Evolutionary conservation across 257 asterid species (phyloP), one percentile per base, ranked within the genome.

Genomic region (Fraxinus cuspidata): DNA sequence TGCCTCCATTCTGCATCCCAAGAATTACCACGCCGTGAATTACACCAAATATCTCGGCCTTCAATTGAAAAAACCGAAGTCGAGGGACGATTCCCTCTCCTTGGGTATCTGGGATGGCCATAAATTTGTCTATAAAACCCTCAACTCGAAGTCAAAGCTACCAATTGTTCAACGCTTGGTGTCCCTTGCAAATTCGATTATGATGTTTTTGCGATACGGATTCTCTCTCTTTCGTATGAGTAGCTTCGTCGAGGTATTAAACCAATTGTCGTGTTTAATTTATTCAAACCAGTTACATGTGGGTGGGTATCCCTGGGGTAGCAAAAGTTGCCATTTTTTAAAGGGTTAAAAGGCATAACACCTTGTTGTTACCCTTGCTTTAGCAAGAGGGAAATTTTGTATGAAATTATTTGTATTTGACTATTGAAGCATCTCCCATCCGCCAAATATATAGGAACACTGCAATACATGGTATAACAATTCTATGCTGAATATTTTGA

Each of bases 1-100:
- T 37, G 99, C 84, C 21, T 93, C 98, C 53, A 87, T 96, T 85
- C 91, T 96, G 67, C 99, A 96, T 63, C 97, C 99, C 19, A 93
- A 93, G 76, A 96, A 96, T 89, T 90, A 90, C 87, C 88, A 89
- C 83, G 92, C 87, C 51, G 34, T 83, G 80, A 90, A 89, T 72
- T 93, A 81, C 82, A 85, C 94, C 2, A 84, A 77, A 51, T 80
- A 73, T 53, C 88, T 96, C 49, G 81, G 86, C 58, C 96, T 93
- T 35, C 75, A 73, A 3, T 79, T 85, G 18, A 87, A 81, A 13
- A 34, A 70, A 51, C 92, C 96, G 4, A 83, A 83, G 58, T 79
- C 65, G 79, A 69, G 72, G 63, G 89, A 89, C n/a, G 93, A 83
- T 80, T 79, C 85, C 69, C 81, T 87, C 49, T 88, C 92, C 3